Evolutionary conservation across 352 stramenopile species (phyloP), one percentile per base, ranked within the genome.

Genomic region (Lagenidium giganteum): DNA sequence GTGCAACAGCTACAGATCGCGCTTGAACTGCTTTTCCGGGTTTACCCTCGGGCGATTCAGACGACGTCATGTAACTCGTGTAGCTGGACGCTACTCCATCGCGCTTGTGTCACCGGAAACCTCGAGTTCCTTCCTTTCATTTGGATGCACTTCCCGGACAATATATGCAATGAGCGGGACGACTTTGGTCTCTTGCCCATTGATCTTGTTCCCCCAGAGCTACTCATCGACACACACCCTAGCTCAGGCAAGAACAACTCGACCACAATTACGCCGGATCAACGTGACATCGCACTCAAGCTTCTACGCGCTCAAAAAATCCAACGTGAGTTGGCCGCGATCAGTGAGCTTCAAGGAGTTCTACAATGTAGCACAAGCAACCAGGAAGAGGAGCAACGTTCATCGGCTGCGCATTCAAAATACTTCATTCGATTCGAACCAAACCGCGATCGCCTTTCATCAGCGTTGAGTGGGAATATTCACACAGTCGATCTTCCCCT

Each of bases 1-100:
- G 64, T 79, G 34, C 72, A 85, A 53, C 72, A 82, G 46, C 42
- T 70, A 18, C 69, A 77, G 53, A 85, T 85, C 38, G 69, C 72
- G 8, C 42, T 85, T 14, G 72, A 85, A 36, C 42, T 85, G 9
- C 43, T 85, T 18, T 26, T 85, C n/a, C 64, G 71, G 9, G 48
- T 54, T 5, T 31, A 39, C 12, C 51, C 51, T 1, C 42, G 36
- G 1, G 51, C 40, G 26, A 18, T 61, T 14, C 43, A 51, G 32
- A 47, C 44, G 3, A 42, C 33, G 16, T 28, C 42, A 34, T 54
- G 40, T 29, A 83, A 80, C 48, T 33, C 58, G 14, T 50, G 42
- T 20, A 47, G 48, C 22, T 85, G 72, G 72, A 76, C 69, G 26
- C 64, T 61, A 3, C 59, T 70, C 11, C 72, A 83, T 50, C 66